Base-by-base conservation (phyloP, 169 alveolate genomes). In the Besnoitia besnoiti region DNA sequence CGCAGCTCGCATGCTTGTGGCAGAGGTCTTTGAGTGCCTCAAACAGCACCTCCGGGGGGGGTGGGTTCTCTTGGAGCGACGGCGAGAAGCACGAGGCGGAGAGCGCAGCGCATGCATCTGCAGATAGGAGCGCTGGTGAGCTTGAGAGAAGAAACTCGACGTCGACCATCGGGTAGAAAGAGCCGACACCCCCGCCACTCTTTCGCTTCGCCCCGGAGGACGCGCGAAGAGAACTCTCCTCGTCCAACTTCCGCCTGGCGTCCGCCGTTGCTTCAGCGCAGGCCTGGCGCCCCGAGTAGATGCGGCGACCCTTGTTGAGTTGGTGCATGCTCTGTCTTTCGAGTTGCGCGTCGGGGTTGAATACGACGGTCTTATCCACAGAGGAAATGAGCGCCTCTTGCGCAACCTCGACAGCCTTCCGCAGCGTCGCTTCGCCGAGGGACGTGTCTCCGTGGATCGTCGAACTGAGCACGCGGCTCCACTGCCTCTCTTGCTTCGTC, bases 21-120 rank as follows among this genome's bases (percentile, higher is more conserved):
- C 80, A 67, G 8, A 67, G 80, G n/a, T 30, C 80, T 35, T 67
- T 67, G 0, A 67, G 44, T 2, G 80, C 80, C 2, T 67, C 80
- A n/a, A 5, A 35, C 12, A 67, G 80, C 14, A 35, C 39, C 19
- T 67, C 80, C 14, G 44, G 80, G 24, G 80, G 44, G 21, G 80
- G 47, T 0, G 47, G 47, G n/a, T 14, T 67, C 19, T 14, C 80
- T 35, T 67, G 47, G 39, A 35, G 12, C 7, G 80, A 1, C 12
- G 80, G 80, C 2, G 80, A 67, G 44, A 67, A 67, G n/a, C 80
- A 67, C 2, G 80, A 67, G 47, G 39, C 46, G n/a, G 80, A 67
- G 4, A 67, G 80, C 21, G 80, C 80, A 1, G 80, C 42, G 80
- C 80, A 67, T 16, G 80, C 80, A n/a, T 67, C 80, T 67, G 80